phyloP scores from a whole-genome alignment of 352 stramenopile species.

The Phytopythium delawarense region DNA sequence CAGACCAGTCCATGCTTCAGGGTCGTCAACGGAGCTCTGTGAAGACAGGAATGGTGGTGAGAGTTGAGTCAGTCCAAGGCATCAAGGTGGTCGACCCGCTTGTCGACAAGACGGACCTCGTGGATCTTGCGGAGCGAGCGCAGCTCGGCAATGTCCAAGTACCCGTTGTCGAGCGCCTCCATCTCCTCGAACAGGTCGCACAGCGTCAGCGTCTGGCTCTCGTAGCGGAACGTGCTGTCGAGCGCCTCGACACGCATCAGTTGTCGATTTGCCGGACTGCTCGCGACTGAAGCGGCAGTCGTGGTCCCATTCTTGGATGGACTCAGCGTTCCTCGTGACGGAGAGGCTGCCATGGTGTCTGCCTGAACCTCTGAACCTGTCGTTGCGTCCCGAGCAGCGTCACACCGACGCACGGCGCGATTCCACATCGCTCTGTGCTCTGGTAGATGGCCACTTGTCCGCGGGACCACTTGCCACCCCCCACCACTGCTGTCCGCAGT shows the following conservation, averaged over 20 bases:
- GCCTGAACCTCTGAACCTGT: not conserved
- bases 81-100: not conserved
- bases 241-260: not conserved
- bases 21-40: not conserved
- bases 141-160: slow-evolving; percentile 68
- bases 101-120: not conserved
- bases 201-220: slow-evolving; percentile 32
- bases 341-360: not conserved
- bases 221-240: slow-evolving; percentile 19
- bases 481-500: not conserved
- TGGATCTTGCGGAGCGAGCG: slow-evolving; percentile 45
- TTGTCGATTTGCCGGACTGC: not conserved
- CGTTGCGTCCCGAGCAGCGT: slow-evolving; percentile 18
- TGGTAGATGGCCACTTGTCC: slow-evolving; percentile 18
- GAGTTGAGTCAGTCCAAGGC: not conserved
- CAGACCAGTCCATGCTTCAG: not conserved
- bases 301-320: not conserved
- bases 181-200: slow-evolving; percentile 73
- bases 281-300: not conserved
- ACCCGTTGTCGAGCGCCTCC: slow-evolving; percentile 51
- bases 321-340: not conserved
- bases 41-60: not conserved
- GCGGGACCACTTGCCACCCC: slow-evolving; percentile 17
- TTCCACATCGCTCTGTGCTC: slow-evolving; percentile 60
- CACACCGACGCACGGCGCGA: slow-evolving; percentile 51